phyloP scores from a whole-genome alignment of 2,329 filamentous ascomycete species.

The Penicillium sp. region DNA sequence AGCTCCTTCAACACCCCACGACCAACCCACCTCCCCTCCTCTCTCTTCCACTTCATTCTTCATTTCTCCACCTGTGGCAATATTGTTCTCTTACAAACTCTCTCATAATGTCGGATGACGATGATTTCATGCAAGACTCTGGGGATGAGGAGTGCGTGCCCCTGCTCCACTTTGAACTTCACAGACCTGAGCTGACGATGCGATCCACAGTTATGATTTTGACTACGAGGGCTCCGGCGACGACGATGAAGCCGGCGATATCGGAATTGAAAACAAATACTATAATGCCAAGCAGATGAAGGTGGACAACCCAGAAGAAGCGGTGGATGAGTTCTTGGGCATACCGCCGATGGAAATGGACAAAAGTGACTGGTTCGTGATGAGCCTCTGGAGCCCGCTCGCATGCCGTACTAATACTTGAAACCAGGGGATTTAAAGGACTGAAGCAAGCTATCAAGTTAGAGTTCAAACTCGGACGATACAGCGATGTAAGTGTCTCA shows the following conservation, averaged over 20 bases:
- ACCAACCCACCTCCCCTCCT: background rate
- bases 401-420: background rate
- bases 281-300: conserved; percentile 99
- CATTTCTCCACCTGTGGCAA: conserved; percentile 1
- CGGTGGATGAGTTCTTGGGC: conserved; percentile 87
- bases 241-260: conserved; percentile 80
- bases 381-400: conserved; percentile 21
- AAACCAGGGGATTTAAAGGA: conserved; percentile 79
- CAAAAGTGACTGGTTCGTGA: conserved; percentile 81
- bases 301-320: conserved; percentile 77
- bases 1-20: conserved; percentile 24
- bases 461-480: conserved; percentile 88
- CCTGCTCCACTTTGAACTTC: conserved; percentile 3
- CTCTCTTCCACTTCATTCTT: background rate
- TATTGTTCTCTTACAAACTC: background rate
- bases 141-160: conserved; percentile 73
- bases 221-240: conserved; percentile 96
- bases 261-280: conserved; percentile 99
- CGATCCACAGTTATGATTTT: conserved; percentile 73
- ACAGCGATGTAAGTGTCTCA: conserved; percentile 64
- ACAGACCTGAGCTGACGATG: conserved; percentile 24
- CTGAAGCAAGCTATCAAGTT: conserved; percentile 97
- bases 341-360: conserved; percentile 81
- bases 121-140: conserved; percentile 92
- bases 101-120: conserved; percentile 70